Base-by-base conservation (phyloP, 2,329 filamentous ascomycete species). In the Sphaceloma murrayae region DNA sequence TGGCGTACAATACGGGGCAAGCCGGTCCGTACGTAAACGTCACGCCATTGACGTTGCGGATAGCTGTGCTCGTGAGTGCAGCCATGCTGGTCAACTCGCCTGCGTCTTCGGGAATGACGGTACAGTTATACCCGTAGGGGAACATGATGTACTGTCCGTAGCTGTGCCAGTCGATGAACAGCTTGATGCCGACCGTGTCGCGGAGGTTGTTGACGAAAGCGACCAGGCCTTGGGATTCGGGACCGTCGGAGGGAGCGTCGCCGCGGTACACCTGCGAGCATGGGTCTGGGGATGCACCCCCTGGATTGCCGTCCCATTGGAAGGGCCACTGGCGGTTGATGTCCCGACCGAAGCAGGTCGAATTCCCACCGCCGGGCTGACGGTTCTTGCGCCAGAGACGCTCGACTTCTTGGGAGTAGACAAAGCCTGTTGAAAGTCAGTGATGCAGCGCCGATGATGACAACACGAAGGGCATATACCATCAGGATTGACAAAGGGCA, bases 81-180 rank as follows among this genome's bases (percentile, higher is more conserved):
- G 81, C 91, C 14, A 96, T 73, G 62, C 96, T 91, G 62, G 94
- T 78, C 1, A 98, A 74, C 54, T 93, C 93, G 63, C 96, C 89
- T 10, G 91, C 68, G 29, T 87, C 88, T 0, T 88, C 88, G 9
- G 91, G 89, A 21, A 79, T 69, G 5, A 75, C 71, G 4, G 70
- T 67, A 68, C 89, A 98, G 10, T 84, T 85, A 64, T 85, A 94
- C 3, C 84, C 80, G 60, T 88, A 96, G 0, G 89, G 89, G 59
- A 91, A 95, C 8, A 96, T 72, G 16, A 98, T 81, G 63, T 95
- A 84, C 64, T 98, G 88, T 0, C 86, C 93, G 62, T 96, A 98
- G 1, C 85, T 88, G 63, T 98, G 89, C 21, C 96, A 71, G 60
- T 98, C 91, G 34, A 96, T 60, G 52, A 93, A 81, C 2, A 79